Percentiles rank a stretch among this genome's conserved stretches.
phyloP scores from a whole-genome alignment of 768 basidiomycete species.

The Chalciporus piperatus region DNA sequence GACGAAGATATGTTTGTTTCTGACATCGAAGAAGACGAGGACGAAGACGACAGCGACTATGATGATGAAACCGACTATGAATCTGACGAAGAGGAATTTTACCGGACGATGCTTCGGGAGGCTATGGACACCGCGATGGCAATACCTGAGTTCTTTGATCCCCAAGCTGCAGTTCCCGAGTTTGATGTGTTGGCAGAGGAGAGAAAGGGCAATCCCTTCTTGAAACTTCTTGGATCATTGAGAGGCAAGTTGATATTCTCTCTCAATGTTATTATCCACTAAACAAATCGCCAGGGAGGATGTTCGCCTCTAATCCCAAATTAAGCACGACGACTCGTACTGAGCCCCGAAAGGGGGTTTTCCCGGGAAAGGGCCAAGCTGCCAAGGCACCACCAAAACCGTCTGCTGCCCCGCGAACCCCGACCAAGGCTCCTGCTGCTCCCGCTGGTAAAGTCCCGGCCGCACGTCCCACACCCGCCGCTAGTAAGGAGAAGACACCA shows the following conservation, averaged over 20 bases:
- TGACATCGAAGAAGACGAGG: constrained; percentile 35
- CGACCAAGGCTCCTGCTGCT: constrained; percentile 7
- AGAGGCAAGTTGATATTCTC: constrained; percentile 46
- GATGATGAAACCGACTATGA: constrained; percentile 52
- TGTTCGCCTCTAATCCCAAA: constrained; percentile 52
- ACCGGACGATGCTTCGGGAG: constrained; percentile 59
- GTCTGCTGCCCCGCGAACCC: neutral
- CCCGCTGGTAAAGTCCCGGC: constrained; percentile 9
- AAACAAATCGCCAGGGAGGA: constrained; percentile 48
- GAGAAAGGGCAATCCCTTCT: constrained; percentile 70
- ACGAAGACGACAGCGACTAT: constrained; percentile 34
- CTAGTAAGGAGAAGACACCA: constrained; percentile 9
- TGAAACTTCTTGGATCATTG: constrained; percentile 71
- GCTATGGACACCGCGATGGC: constrained; percentile 70
- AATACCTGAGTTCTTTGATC: constrained; percentile 56
- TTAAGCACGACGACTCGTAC: constrained; percentile 38
- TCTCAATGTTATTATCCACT: neutral
- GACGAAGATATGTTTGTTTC: constrained; percentile 33
- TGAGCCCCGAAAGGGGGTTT: constrained; percentile 31
- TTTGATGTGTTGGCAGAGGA: constrained; percentile 45
- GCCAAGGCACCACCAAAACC: constrained; percentile 12
- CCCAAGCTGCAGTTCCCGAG: constrained; percentile 42
- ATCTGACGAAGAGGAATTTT: constrained; percentile 65
- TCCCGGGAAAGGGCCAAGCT: constrained; percentile 19
- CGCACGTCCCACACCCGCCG: constrained; percentile 4